Conservation (phyloP, 2,329 filamentous ascomycete genomes). For the Colletotrichum horii region DNA sequence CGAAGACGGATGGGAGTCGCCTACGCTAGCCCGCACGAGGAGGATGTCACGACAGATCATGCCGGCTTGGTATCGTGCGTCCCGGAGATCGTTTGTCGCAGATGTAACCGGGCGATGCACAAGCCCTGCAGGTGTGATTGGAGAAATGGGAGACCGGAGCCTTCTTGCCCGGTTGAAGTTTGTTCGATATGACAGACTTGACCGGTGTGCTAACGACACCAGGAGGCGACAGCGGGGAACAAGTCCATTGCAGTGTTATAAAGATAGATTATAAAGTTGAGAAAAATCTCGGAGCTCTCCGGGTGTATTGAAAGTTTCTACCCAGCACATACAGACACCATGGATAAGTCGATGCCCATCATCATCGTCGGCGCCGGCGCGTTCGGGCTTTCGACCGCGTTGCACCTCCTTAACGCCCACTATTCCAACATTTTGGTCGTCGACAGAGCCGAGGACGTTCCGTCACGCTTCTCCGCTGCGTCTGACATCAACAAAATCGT, state of each 20-base stretch:
- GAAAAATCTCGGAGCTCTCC: not conserved
- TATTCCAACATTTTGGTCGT: conserved; percentile 53
- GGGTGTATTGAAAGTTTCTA: not conserved
- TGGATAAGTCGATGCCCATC: conserved; percentile 19
- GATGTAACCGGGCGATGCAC: not conserved
- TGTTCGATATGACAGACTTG: not conserved
- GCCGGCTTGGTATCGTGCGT: not conserved
- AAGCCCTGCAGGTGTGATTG: not conserved
- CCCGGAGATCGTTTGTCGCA: not conserved
- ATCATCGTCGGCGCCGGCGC: conserved; percentile 50
- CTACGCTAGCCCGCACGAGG: not conserved
- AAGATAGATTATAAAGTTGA: not conserved
- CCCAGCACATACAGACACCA: not conserved
- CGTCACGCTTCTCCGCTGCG: conserved; percentile 55
- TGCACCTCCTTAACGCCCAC: conserved; percentile 47
- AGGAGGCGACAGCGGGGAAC: not conserved
- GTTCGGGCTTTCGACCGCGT: conserved; percentile 55
- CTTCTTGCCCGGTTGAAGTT: not conserved
- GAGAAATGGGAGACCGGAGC: not conserved
- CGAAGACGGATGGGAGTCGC: not conserved
- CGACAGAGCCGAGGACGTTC: conserved; percentile 42
- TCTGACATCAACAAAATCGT: conserved; percentile 69
- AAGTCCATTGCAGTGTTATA: not conserved
- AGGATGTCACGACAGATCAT: not conserved
- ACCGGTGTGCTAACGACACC: not conserved